Conservation (phyloP, 441 rosid genomes). For the Iberis amara region DNA sequence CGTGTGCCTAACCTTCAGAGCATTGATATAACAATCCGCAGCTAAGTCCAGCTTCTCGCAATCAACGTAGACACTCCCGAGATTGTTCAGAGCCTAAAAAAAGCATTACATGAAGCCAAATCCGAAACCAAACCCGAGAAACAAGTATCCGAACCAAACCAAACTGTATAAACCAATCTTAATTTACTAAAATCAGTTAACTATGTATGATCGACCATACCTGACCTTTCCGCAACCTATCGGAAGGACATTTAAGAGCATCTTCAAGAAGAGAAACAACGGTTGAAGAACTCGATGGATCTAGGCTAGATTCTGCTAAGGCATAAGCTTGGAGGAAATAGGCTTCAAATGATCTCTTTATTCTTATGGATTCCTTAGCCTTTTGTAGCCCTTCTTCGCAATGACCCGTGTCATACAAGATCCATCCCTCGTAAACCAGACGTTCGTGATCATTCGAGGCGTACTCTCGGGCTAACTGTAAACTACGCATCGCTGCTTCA, state of each 20-base stretch:
- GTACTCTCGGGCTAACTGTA: slow-evolving; percentile 80
- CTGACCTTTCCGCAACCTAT: slow-evolving; percentile 97
- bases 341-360: slow-evolving; percentile 87
- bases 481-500: slow-evolving; percentile 93
- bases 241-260: slow-evolving; percentile 91
- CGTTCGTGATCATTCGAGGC: slow-evolving; percentile 86
- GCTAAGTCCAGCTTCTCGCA: slow-evolving; percentile 65
- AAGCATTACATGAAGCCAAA: neutral
- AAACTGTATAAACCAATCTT: too few species aligned
- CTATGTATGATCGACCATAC: slow-evolving; percentile 33
- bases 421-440: slow-evolving; percentile 96
- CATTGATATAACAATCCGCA: slow-evolving; percentile 90
- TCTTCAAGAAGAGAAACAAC: slow-evolving; percentile 87
- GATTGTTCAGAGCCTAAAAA: slow-evolving; percentile 88
- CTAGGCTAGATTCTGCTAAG: slow-evolving; percentile 91
- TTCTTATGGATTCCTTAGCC: slow-evolving; percentile 80
- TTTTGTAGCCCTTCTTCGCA: slow-evolving; percentile 86
- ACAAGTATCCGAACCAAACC: neutral
- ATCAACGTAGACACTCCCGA: slow-evolving; percentile 88
- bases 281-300: slow-evolving; percentile 66
- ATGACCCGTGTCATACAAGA: slow-evolving; percentile 88
- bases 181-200: too few species aligned
- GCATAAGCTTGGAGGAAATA: slow-evolving; percentile 96
- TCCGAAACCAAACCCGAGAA: neutral
- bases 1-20: slow-evolving; percentile 85